Conservation (phyloP, 2,329 filamentous ascomycete genomes). For the Emmonsiellopsis sp. region DNA sequence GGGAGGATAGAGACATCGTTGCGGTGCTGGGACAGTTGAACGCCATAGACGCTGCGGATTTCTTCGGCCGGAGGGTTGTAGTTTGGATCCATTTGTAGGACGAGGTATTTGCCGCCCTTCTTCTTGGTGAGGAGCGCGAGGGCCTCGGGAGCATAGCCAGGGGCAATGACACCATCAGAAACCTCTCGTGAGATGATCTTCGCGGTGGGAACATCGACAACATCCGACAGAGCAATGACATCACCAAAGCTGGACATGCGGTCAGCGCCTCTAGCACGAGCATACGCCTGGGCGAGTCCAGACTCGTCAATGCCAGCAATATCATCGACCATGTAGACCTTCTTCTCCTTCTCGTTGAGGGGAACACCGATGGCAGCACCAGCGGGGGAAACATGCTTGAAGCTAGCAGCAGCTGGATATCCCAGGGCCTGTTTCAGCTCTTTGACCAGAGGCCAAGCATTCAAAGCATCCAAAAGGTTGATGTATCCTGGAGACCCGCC, state of each 20-base stretch:
- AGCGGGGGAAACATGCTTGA: constrained; percentile 98
- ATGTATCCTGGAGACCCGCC: constrained; percentile 89
- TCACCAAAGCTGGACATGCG: constrained; percentile 99
- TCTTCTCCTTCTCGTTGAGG: constrained; percentile 77
- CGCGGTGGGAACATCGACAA: constrained; percentile 85
- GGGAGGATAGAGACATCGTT: constrained; percentile 85
- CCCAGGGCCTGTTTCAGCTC: constrained; percentile 85
- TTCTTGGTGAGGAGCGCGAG: constrained; percentile 92
- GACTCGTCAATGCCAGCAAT: constrained; percentile 83
- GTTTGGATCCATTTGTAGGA: constrained; percentile 85
- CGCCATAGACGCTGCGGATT: constrained; percentile 79
- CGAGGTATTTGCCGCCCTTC: constrained; percentile 94
- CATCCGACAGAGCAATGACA: constrained; percentile 83
- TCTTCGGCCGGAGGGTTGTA: constrained; percentile 70
- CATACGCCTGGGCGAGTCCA: constrained; percentile 84
- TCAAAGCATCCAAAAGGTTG: constrained; percentile 91
- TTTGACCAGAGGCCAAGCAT: constrained; percentile 94
- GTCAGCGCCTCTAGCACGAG: constrained; percentile 88
- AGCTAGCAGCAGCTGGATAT: constrained; percentile 85
- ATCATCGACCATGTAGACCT: constrained; percentile 97
- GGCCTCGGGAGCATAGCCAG: constrained; percentile 74
- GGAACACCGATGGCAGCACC: constrained; percentile 90
- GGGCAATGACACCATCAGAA: constrained; percentile 91
- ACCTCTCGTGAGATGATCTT: constrained; percentile 98
- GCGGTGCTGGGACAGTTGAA: constrained; percentile 80